These are phyloP conservation scores for Inga oerstediana DNA, from an alignment of 306 rosid species.

Conservation along the genomic window DNA sequence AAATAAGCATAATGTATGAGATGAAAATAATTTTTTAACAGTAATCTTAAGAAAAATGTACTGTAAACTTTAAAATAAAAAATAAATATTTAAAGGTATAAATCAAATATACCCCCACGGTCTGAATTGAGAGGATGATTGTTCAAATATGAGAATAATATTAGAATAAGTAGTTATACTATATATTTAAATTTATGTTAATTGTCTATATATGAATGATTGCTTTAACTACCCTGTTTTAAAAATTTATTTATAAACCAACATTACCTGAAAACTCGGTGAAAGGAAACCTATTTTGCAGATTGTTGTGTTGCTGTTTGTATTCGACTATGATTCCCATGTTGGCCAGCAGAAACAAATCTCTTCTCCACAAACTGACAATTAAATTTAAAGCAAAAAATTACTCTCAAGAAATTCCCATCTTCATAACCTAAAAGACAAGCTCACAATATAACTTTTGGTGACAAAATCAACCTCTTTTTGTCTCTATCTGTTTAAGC, in stretches of 20 bases:
- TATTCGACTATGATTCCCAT: conserved; percentile 18
- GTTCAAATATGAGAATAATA: neutral
- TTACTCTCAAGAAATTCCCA: neutral
- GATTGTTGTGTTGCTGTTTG: conserved; percentile 20
- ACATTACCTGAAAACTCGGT: neutral
- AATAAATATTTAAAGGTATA: neutral
- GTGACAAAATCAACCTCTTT: conserved; percentile 42
- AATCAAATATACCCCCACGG: neutral
- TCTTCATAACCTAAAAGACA: conserved; percentile 1
- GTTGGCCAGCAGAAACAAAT: conserved; percentile 16
- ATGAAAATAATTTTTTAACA: neutral
- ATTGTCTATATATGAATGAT: neutral
- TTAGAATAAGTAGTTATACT: neutral
- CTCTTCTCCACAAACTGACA: conserved; percentile 23
- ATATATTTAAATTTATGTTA: neutral
- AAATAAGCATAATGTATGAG: too few relatives aligned
- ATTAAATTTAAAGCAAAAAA: neutral
- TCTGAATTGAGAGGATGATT: neutral
- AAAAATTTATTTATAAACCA: neutral
- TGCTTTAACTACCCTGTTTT: neutral
- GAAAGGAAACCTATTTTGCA: neutral
- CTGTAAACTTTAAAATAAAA: neutral
- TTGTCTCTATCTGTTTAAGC: conserved; percentile 26
- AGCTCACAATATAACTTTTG: conserved; percentile 11
- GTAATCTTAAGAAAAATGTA: neutral